Evolutionary conservation across 1,284 basidiomycete genomes (phyloP).

Genomic region (Apiotrichum sp.): DNA sequence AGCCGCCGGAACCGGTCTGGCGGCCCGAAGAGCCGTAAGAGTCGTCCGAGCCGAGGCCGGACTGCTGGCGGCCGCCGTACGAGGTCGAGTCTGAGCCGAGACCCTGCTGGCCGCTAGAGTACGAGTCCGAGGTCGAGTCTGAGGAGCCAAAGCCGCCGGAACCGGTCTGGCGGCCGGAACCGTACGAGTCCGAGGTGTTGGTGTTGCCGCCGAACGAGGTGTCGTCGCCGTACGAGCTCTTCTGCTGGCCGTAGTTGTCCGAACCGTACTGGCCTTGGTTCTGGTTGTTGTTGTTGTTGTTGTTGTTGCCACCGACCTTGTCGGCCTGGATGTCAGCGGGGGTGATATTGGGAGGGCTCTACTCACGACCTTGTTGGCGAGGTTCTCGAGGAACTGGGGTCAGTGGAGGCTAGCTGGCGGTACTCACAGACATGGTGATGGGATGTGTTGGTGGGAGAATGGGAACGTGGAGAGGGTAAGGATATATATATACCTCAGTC

Average conservation of each 20-base stretch:
- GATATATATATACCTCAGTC: too few relatives aligned
- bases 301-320: background rate
- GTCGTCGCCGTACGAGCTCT: background rate
- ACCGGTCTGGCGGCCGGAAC: slow-evolving; percentile 5
- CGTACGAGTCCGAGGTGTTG: slow-evolving; percentile 2
- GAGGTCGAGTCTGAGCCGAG: background rate
- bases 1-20: background rate
- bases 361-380: background rate
- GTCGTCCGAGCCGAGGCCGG: slow-evolving; percentile 5
- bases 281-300: background rate
- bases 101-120: slow-evolving; percentile 1
- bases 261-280: background rate
- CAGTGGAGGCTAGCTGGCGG: background rate
- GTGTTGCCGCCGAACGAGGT: slow-evolving; percentile 2
- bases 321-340: background rate
- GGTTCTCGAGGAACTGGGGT: background rate
- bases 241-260: background rate
- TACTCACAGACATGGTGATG: background rate
- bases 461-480: background rate
- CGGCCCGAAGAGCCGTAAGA: too few relatives aligned
- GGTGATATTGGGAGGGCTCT: background rate
- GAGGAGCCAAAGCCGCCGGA: slow-evolving; percentile 3
- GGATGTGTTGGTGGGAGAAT: background rate
- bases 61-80: background rate
- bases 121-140: background rate